A percentile compares a stretch with the other conserved stretches of the same genome.
phyloP scores from a whole-genome alignment of 192 early-diverging fungal species.

The Coemansia sp. region DNA sequence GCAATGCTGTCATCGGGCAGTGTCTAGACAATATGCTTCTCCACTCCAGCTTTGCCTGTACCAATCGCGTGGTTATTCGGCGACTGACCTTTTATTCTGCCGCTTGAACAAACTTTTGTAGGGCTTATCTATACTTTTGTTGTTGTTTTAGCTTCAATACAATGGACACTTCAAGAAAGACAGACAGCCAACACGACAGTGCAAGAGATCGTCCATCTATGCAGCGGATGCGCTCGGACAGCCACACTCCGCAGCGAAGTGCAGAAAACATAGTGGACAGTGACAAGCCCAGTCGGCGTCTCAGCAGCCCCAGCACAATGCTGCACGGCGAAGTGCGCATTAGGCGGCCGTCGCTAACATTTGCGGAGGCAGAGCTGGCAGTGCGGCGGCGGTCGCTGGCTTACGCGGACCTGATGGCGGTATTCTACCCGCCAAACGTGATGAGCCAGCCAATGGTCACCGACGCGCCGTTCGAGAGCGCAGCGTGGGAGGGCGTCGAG shows the following conservation, averaged over 20 bases:
- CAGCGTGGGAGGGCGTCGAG: constrained; percentile 6
- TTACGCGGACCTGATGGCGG: constrained; percentile 48
- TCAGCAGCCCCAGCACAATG: constrained; percentile 4
- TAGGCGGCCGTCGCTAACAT: constrained; percentile 23
- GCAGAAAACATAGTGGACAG: not conserved
- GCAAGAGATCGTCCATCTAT: not conserved
- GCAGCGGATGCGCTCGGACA: constrained; percentile 5
- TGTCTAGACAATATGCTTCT: no score
- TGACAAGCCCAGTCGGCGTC: not conserved
- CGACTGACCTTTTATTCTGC: no score
- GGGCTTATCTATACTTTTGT: no score
- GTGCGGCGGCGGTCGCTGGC: constrained; percentile 40
- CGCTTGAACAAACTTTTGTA: no score
- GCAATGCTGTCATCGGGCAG: no score
- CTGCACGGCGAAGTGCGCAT: constrained; percentile 6
- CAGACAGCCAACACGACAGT: not conserved
- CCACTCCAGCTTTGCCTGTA: no score
- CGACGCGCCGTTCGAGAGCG: constrained; percentile 40
- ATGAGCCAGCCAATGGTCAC: constrained; percentile 45
- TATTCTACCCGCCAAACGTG: constrained; percentile 48
- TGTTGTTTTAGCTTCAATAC: no score
- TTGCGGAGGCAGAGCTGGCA: constrained; percentile 20
- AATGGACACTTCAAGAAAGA: no score
- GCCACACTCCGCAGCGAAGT: not conserved
- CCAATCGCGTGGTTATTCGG: no score